Evolutionary conservation across 257 asterid genomes (phyloP).

Genomic region (Buddleja alternifolia): DNA sequence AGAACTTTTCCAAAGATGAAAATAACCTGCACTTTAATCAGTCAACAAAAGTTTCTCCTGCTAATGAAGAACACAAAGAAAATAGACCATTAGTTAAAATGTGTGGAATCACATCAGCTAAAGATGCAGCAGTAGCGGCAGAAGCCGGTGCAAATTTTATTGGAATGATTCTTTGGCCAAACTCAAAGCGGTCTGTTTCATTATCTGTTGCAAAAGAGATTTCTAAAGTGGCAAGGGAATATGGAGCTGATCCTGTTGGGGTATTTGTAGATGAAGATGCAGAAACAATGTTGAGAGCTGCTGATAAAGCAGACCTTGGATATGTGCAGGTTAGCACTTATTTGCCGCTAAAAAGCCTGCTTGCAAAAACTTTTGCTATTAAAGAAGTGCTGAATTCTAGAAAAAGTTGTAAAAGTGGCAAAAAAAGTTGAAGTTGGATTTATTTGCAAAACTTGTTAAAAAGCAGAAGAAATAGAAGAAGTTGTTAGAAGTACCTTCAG

Average conservation of each 20-base stretch:
- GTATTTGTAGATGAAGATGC: slow-evolving; percentile 92
- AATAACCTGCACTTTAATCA: slow-evolving; percentile 39
- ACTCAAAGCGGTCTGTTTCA: slow-evolving; percentile 83
- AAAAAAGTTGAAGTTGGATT: no score
- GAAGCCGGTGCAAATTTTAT: slow-evolving; percentile 91
- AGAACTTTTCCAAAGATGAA: slow-evolving; percentile 31
- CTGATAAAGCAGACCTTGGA: slow-evolving; percentile 76
- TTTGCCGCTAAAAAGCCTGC: no score
- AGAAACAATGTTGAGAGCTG: slow-evolving; percentile 66
- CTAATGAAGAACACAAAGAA: slow-evolving; percentile 35
- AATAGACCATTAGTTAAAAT: slow-evolving; percentile 73
- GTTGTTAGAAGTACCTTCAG: no score
- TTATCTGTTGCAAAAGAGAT: slow-evolving; percentile 83
- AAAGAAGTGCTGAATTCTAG: no score
- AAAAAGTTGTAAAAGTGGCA: no score
- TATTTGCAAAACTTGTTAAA: no score
- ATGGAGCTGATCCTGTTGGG: slow-evolving; percentile 90
- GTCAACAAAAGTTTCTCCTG: slow-evolving; percentile 34
- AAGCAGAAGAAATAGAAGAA: no score
- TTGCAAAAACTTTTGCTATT: no score
- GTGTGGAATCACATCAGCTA: slow-evolving; percentile 90
- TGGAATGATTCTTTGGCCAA: slow-evolving; percentile 96
- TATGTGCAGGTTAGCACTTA: slow-evolving; percentile 73
- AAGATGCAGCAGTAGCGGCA: slow-evolving; percentile 90
- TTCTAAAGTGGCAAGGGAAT: slow-evolving; percentile 64